Percentiles rank a stretch among this genome's conserved stretches.
These are phyloP conservation scores for Cylindrodendrum hubeiense DNA, from an alignment of 2,329 filamentous ascomycete genomes.

Conservation along the genomic window DNA sequence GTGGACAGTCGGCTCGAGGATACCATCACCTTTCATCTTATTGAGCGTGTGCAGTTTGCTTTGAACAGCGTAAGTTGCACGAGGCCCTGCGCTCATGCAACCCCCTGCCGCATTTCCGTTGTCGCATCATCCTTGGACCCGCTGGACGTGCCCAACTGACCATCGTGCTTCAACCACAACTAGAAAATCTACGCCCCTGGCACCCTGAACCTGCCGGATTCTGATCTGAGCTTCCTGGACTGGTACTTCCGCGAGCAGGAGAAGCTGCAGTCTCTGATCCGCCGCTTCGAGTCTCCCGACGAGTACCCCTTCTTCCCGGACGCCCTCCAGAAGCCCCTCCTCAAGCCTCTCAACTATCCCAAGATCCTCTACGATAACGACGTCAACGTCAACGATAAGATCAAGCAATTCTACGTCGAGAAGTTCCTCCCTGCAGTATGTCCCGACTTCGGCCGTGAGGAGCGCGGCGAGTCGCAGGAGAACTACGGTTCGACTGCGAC, in stretches of 20 bases:
- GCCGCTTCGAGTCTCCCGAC: constrained; percentile 95
- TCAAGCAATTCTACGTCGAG: constrained; percentile 87
- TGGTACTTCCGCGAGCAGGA: constrained; percentile 95
- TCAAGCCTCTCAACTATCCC: constrained; percentile 91
- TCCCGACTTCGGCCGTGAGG: constrained; percentile 78
- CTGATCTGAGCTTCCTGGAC: constrained; percentile 85
- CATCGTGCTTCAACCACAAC: neutral
- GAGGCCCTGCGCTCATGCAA: constrained; percentile 22
- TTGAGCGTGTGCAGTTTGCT: constrained; percentile 98
- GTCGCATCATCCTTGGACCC: constrained; percentile 17
- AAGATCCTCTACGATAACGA: constrained; percentile 87
- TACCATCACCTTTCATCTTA: constrained; percentile 96
- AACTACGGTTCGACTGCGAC: constrained; percentile 96
- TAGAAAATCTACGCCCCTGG: constrained; percentile 85
- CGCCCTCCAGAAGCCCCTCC: constrained; percentile 81
- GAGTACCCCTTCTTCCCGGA: constrained; percentile 97
- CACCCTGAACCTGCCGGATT: constrained; percentile 82
- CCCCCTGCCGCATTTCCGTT: constrained; percentile 21
- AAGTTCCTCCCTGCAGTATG: constrained; percentile 88
- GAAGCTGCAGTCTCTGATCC: constrained; percentile 89
- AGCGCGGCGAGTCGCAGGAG: constrained; percentile 87
- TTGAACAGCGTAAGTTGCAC: constrained; percentile 70
- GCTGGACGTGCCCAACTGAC: constrained; percentile 23
- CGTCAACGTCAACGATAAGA: constrained; percentile 89
- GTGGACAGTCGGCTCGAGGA: constrained; percentile 90